Evolutionary conservation across 495 filamentous ascomycete genomes (phyloP).

Genomic region (Talaromyces proteolyticus): DNA sequence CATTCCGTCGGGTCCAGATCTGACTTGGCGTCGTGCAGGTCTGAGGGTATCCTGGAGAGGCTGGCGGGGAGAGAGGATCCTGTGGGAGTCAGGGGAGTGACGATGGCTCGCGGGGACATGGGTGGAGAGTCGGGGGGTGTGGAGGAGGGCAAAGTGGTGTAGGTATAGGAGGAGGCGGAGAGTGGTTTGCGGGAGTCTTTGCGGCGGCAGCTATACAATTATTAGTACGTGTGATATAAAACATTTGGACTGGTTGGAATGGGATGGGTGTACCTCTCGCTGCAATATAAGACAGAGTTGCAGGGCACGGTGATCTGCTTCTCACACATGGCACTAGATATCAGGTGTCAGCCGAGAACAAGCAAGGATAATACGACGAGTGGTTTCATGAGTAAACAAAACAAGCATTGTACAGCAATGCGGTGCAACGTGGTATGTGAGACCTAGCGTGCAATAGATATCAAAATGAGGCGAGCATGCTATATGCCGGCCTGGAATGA

Average conservation of each 20-base stretch:
- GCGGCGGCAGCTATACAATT: constrained; percentile 40
- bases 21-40: constrained; percentile 31
- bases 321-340: constrained; percentile 54
- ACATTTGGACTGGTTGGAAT: constrained; percentile 6
- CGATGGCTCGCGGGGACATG: constrained; percentile 35
- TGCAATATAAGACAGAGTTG: constrained; percentile 53
- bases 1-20: constrained; percentile 54
- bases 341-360: constrained; percentile 2
- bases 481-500: background rate
- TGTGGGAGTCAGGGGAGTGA: constrained; percentile 38
- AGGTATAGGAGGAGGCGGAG: constrained; percentile 31
- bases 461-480: too few species aligned
- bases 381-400: background rate
- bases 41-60: constrained; percentile 35
- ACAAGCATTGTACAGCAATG: constrained; percentile 1
- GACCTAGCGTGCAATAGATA: too few species aligned
- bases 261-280: constrained; percentile 38
- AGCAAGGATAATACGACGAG: background rate
- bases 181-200: constrained; percentile 46
- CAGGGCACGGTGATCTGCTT: constrained; percentile 62
- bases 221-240: constrained; percentile 5
- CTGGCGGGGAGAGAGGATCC: constrained; percentile 13
- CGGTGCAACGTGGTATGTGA: constrained; percentile 6
- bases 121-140: constrained; percentile 28
- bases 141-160: constrained; percentile 18